These are phyloP conservation scores for Aureobasidium sp. DNA, from an alignment of 2,329 filamentous ascomycete genomes.

Conservation along the genomic window DNA sequence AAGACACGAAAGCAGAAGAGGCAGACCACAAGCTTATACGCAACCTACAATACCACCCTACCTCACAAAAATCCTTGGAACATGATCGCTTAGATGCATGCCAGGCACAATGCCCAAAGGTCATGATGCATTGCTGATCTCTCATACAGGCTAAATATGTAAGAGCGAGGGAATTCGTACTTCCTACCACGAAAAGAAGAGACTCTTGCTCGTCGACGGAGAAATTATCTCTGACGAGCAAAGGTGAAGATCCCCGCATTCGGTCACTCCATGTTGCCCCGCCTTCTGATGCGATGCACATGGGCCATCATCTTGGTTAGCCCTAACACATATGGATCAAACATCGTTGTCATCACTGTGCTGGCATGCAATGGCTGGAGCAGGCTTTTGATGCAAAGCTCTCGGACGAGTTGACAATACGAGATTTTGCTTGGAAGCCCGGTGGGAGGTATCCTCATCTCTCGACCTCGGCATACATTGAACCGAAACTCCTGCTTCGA, in stretches of 20 bases:
- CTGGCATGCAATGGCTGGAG: neutral
- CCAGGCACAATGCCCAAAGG: neutral
- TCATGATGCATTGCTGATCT: conserved; percentile 11
- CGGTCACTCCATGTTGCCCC: neutral
- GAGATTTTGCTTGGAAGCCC: neutral
- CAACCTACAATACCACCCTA: neutral
- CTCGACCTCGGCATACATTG: conserved; percentile 2
- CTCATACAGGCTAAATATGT: conserved; percentile 10
- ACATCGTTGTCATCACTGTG: neutral
- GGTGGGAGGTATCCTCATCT: neutral
- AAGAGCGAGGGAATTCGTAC: neutral
- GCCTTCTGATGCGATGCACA: neutral
- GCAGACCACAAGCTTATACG: neutral
- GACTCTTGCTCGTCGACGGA: conserved; percentile 5
- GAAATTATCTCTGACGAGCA: conserved; percentile 2
- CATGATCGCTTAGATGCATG: conserved; percentile 1
- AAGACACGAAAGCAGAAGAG: neutral
- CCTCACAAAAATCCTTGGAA: neutral
- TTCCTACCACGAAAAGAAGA: neutral
- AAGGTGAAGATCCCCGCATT: conserved; percentile 9
- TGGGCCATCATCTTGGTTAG: neutral
- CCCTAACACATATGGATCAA: neutral
- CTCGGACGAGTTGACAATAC: neutral
- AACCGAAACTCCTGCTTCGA: neutral
- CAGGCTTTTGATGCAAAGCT: neutral